Evolutionary conservation across 225 moss, liverwort and hornwort species (phyloP), one percentile per base, ranked within the genome.

Genomic region (Sphagnum contortum): DNA sequence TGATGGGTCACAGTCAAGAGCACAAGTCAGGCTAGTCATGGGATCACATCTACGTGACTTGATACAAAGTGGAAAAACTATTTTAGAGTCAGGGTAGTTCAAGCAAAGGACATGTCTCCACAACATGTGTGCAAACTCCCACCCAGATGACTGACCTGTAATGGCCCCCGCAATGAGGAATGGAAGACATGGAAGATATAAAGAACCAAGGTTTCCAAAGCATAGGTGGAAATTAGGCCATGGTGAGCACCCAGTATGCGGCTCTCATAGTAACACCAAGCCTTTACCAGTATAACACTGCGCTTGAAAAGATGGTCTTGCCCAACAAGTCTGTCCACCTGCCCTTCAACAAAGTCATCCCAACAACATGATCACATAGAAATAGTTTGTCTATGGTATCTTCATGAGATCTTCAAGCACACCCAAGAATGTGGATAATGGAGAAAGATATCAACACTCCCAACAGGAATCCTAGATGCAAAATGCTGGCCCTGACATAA

Each of bases 211-310:
- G 88, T 89, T 86, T 95, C 94, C 80, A 95, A 57, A 57, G 91
- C 94, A 66, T 86, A 95, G 6, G 89, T 89, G 63, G 91, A 89
- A 52, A 95, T 88, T 55, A 95, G 75, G 45, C 88, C 88, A 86
- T 82, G 72, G 73, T 91, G 82, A 57, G 91, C 91, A 29, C 91
- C 94, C 68, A 95, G 67, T 57, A 92, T 72, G 56, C 75, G 63
- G 74, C 86, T 84, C 62, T 95, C 94, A 69, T 95, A 95, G 55
- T 80, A 95, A 55, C 94, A 95, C 91, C 91, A 95, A 48, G 91
- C 91, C 76, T 92, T 95, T 49, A 92, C 83, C 60, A 95, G 78
- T 63, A 95, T 92, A 57, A 92, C 84, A 75, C 88, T 92, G 66
- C 82, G 77, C 75, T 95, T 89, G 67, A 88, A 95, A 51, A 95